A percentile compares a stretch with the other conserved stretches of the same genome.
These are phyloP conservation scores for Chrysophaeum taylorii DNA, from an alignment of 352 stramenopile species.

Conservation along the genomic window DNA sequence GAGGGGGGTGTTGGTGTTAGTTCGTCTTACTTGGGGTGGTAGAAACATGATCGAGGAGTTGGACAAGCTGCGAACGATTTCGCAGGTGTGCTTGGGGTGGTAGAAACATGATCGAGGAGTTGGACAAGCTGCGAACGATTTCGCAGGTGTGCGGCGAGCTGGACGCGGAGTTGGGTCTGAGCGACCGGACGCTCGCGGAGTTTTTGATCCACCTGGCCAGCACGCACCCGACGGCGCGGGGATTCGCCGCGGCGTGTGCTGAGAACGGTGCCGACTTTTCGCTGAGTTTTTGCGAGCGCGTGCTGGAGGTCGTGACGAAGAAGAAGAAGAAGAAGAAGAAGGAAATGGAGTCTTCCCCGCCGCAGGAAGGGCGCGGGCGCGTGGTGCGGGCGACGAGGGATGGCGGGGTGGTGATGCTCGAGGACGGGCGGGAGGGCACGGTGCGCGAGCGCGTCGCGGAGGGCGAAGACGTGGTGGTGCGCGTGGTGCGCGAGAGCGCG, in stretches of 20 bases:
- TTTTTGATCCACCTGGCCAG: slow-evolving; percentile 74
- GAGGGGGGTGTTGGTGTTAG: no score
- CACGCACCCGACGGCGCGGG: slow-evolving; percentile 35
- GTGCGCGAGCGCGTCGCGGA: no score
- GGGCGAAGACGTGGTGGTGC: no score
- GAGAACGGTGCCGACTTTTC: slow-evolving; percentile 44
- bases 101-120: no score
- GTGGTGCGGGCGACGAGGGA: no score
- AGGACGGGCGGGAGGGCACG: no score
- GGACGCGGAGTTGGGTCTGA: slow-evolving; percentile 74
- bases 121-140: slow-evolving; percentile 57
- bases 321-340: slow-evolving; percentile 30
- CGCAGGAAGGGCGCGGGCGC: no score
- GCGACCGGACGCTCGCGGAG: slow-evolving; percentile 89
- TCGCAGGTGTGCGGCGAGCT: slow-evolving; percentile 54
- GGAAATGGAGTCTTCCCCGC: slow-evolving; percentile 21
- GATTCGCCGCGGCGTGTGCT: slow-evolving; percentile 31
- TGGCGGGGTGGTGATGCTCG: background rate
- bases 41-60: slow-evolving; percentile 62
- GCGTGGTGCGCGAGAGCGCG: no score
- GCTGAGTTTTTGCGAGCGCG: slow-evolving; percentile 34
- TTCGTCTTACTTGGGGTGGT: no score
- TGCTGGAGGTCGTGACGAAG: slow-evolving; percentile 34
- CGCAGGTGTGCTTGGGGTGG: no score
- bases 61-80: slow-evolving; percentile 54